A percentile compares a stretch with the other conserved stretches of the same genome.
These are phyloP conservation scores for Aspergillus luchuensis DNA, from an alignment of 2,329 filamentous ascomycete genomes.

Conservation along the genomic window DNA sequence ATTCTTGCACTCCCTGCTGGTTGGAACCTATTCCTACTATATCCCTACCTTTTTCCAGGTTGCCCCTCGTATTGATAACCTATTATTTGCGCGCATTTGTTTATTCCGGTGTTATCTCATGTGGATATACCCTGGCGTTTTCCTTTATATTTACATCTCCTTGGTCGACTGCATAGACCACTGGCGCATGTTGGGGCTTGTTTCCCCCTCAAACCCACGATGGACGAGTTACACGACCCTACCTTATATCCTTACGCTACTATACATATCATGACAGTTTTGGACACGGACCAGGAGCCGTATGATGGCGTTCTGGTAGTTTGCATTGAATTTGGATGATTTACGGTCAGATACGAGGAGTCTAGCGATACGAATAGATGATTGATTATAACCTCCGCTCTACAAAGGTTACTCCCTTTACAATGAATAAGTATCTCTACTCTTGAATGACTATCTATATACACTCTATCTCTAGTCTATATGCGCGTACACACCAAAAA, in stretches of 20 bases:
- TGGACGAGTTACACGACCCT: constrained; percentile 8
- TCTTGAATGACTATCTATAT: neutral
- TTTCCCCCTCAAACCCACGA: neutral
- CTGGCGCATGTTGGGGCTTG: neutral
- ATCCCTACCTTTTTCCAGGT: neutral
- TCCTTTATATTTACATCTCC: neutral
- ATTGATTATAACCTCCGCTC: neutral
- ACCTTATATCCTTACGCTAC: neutral
- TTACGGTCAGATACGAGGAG: neutral
- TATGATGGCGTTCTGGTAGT: neutral
- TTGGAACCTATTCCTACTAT: neutral
- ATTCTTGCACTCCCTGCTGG: neutral
- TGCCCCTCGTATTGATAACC: neutral
- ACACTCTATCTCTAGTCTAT: neutral
- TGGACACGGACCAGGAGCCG: neutral
- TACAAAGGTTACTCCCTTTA: neutral
- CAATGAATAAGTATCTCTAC: neutral
- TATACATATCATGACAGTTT: neutral
- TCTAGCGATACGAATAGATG: neutral
- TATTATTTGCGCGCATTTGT: neutral
- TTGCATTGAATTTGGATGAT: neutral
- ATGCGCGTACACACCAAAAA: neutral
- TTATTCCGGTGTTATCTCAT: neutral
- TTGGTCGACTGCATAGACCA: neutral
- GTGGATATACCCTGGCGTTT: constrained; percentile 7